These are phyloP conservation scores for Massariosphaeria phaeospora DNA, from an alignment of 495 filamentous ascomycete species.

Conservation along the genomic window DNA sequence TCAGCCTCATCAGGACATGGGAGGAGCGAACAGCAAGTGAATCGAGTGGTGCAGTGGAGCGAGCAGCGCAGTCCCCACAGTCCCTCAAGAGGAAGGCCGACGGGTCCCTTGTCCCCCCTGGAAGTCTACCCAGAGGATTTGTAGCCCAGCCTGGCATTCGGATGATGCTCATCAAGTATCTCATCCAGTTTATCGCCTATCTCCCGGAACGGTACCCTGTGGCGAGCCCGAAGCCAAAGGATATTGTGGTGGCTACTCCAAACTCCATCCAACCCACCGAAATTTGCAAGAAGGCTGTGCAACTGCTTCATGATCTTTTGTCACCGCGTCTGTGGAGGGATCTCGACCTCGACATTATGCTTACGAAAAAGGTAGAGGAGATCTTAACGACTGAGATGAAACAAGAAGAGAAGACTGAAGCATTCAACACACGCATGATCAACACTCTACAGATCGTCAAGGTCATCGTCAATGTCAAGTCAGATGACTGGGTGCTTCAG, in stretches of 20 bases:
- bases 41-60: conserved; percentile 40
- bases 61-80: conserved; percentile 62
- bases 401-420: conserved; percentile 52
- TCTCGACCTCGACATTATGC: conserved; percentile 75
- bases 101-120: conserved; percentile 43
- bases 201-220: conserved; percentile 78
- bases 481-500: conserved; percentile 81
- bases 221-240: conserved; percentile 61
- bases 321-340: conserved; percentile 89
- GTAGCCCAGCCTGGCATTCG: conserved; percentile 51
- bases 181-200: conserved; percentile 87
- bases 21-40: conserved; percentile 67
- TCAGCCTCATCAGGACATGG: conserved; percentile 87
- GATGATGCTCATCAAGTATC: conserved; percentile 79
- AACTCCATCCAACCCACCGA: conserved; percentile 58
- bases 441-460: conserved; percentile 88
- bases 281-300: conserved; percentile 75
- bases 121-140: conserved; percentile 24
- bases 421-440: conserved; percentile 71
- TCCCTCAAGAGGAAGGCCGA: conserved; percentile 74
- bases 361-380: conserved; percentile 81
- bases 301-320: conserved; percentile 78
- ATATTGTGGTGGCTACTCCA: conserved; percentile 39
- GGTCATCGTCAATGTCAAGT: conserved; percentile 77
- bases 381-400: conserved; percentile 55